Evolutionary conservation across 768 basidiomycete species (phyloP).

Genomic region (Kwoniella bestiolae): DNA sequence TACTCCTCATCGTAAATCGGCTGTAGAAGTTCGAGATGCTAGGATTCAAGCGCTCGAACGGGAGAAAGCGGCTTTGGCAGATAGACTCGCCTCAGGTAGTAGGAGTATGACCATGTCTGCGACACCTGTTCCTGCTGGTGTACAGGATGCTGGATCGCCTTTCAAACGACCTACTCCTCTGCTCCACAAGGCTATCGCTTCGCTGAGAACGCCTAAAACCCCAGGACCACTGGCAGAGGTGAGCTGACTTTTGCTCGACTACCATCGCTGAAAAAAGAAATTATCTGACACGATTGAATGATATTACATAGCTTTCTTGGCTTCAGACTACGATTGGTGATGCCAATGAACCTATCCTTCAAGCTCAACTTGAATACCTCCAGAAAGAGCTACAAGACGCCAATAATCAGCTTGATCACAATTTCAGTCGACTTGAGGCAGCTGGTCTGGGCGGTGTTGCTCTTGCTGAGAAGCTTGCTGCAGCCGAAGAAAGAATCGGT

Average conservation of each 20-base stretch:
- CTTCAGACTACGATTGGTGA: conserved; percentile 46
- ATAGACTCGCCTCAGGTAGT: conserved; percentile 26
- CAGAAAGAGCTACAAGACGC: conserved; percentile 46
- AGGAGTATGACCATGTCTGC: not conserved
- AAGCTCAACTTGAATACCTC: conserved; percentile 46
- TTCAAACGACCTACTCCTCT: conserved; percentile 40
- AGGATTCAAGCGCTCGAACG: conserved; percentile 44
- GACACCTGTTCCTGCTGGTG: not conserved
- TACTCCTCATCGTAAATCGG: conserved; percentile 40
- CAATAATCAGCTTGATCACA: conserved; percentile 50
- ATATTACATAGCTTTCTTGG: conserved; percentile 54
- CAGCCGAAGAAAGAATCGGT: conserved; percentile 39
- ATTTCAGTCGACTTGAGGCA: conserved; percentile 53
- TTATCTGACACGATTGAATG: conserved; percentile 19
- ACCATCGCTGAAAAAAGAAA: not conserved
- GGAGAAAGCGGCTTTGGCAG: conserved; percentile 49
- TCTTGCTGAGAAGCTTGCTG: conserved; percentile 50
- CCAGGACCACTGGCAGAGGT: conserved; percentile 51
- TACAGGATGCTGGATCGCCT: conserved; percentile 40
- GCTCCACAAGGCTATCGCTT: conserved; percentile 41
- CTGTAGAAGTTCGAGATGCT: conserved; percentile 39
- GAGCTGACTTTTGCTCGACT: conserved; percentile 2
- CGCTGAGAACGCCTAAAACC: conserved; percentile 44
- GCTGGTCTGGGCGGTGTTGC: conserved; percentile 45
- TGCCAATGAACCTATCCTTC: conserved; percentile 41